Evolutionary conservation across 345 rosid genomes (phyloP), one percentile per base, ranked within the genome.

Genomic region (Melaleuca quinquenervia): DNA sequence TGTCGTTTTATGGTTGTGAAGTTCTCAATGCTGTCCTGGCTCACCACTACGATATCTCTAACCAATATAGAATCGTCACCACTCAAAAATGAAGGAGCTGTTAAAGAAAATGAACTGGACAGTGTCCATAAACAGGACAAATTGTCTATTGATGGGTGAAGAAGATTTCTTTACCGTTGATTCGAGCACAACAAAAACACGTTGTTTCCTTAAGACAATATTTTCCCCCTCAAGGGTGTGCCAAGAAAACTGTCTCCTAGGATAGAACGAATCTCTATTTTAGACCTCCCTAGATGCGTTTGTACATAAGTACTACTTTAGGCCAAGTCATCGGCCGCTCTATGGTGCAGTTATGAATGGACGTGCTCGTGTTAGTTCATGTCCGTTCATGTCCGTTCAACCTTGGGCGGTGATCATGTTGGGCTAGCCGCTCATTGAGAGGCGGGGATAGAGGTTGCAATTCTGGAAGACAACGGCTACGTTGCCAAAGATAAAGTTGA

Each of bases 361-460:
- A 96, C 8, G 89, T 95, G 58, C 98, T 98, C 0, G 99, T 94
- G 80, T 93, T 97, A n/a, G n/a, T n/a, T n/a, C n/a, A 86, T 92
- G 94, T 83, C 96, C 98, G 86, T 95, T 95, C 9, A 96, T 94
- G 70, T 95, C 96, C 0, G 92, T 93, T 6, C 98, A 89, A 50
- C 99, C 99, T 82, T 96, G 98, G 10, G 99, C 98, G 0, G 98
- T 95, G 56, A 97, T 93, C n/a, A 97, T 98, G 44, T 96, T 97
- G 86, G 92, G 94, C 87, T 96, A 97, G 41, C 96, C 96, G 5
- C 50, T 87, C 93, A 95, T 89, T 0, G 99, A 95, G 18, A 88
- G 91, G 56, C 98, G 91, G 1, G 98, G 95, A 62, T 93, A 95
- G 16, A 97, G 3, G 84, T 92, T 94, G 89, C 99, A 96, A 88